Percentiles rank a stretch among this genome's conserved stretches.
phyloP scores from a whole-genome alignment of 306 rosid genomes.

The Rosa rugosa region DNA sequence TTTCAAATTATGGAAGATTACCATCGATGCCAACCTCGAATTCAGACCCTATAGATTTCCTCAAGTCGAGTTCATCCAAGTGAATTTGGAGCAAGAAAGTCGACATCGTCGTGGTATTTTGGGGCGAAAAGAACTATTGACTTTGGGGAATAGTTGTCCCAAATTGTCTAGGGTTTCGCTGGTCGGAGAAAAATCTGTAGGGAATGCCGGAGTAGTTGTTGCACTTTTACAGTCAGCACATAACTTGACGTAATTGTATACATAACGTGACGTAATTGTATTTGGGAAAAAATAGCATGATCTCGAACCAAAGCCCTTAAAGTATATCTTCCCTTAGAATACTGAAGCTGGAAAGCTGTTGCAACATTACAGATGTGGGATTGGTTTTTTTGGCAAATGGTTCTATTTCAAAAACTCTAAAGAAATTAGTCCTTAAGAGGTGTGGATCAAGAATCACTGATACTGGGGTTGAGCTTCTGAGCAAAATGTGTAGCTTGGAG shows the following conservation, averaged over 20 bases:
- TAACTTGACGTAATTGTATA: neutral
- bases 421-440: neutral
- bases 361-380: neutral
- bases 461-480: neutral
- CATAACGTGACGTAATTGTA: neutral
- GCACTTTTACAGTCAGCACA: neutral
- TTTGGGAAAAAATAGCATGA: neutral
- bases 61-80: too few relatives aligned
- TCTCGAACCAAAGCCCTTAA: neutral
- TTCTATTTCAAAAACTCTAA: neutral
- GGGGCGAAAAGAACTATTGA: neutral
- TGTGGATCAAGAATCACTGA: neutral
- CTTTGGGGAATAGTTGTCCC: neutral
- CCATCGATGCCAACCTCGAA: too few relatives aligned
- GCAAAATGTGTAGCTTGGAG: neutral
- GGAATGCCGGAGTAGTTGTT: neutral
- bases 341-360: neutral
- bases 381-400: neutral
- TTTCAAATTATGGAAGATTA: too few relatives aligned
- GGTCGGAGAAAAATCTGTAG: neutral
- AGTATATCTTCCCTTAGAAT: neutral
- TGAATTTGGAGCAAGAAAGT: too few relatives aligned
- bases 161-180: neutral
- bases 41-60: too few relatives aligned
- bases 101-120: neutral